phyloP scores from a whole-genome alignment of 2,329 filamentous ascomycete genomes.

The Claviceps sorghi region DNA sequence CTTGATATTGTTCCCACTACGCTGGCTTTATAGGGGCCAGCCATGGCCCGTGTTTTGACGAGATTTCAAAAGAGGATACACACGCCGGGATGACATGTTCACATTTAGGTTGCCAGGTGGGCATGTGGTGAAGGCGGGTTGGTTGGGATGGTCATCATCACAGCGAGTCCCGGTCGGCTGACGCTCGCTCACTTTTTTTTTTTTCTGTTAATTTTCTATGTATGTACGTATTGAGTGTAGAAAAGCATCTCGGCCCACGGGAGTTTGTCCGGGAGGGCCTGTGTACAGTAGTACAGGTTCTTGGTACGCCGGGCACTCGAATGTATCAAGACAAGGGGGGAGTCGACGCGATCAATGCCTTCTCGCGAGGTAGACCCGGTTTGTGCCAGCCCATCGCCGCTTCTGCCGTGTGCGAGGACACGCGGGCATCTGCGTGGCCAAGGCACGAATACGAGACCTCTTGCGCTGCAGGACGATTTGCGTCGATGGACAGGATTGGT shows the following conservation, averaged over 20 bases:
- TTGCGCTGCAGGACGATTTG: no score
- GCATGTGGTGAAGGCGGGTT: neutral
- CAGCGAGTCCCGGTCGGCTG: neutral
- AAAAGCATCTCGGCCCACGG: neutral
- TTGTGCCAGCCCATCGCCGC: no score
- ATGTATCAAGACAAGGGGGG: no score
- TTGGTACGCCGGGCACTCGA: no score
- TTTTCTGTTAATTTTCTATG: neutral
- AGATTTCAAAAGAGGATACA: neutral
- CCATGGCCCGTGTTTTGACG: neutral
- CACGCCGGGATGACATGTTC: constrained; percentile 5
- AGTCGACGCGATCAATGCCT: no score
- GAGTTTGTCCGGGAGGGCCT: neutral
- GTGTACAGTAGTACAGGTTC: neutral
- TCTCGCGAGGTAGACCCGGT: no score
- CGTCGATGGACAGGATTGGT: no score
- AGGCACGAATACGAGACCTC: no score
- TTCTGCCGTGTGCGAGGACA: no score
- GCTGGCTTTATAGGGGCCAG: neutral
- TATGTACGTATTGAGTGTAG: neutral
- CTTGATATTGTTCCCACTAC: neutral
- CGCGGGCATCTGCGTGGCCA: no score
- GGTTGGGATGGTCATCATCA: neutral
- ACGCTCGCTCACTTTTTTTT: neutral
- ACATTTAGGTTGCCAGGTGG: neutral